Conservation (phyloP, 2,329 filamentous ascomycete species). For the Huntiella savannae region DNA sequence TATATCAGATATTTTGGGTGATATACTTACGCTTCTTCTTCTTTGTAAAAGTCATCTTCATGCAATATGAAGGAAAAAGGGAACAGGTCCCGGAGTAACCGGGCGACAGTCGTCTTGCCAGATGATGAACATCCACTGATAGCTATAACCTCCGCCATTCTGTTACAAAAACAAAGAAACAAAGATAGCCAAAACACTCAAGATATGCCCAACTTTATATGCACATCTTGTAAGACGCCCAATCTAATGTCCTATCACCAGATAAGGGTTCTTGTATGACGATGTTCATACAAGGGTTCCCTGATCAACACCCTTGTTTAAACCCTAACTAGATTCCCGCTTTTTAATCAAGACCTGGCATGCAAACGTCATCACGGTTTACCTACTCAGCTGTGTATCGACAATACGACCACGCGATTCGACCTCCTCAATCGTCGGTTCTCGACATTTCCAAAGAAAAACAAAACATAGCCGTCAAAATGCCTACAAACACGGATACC, state of each 20-base stretch:
- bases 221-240: not conserved
- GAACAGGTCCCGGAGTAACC: conserved; percentile 68
- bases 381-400: not conserved
- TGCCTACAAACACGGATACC: conserved; percentile 5
- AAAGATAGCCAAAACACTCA: not conserved
- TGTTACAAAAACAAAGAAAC: conserved; percentile 7
- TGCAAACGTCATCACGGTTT: too few species aligned
- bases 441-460: not conserved
- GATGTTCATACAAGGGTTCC: too few species aligned
- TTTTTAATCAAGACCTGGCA: too few species aligned
- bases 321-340: too few species aligned
- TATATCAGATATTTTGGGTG: not conserved
- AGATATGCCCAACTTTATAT: too few species aligned
- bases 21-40: conserved; percentile 45
- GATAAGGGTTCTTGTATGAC: too few species aligned
- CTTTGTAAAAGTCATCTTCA: conserved; percentile 86
- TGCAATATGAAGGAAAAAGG: conserved; percentile 67
- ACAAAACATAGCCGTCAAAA: not conserved
- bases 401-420: not conserved
- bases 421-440: not conserved
- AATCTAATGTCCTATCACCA: not conserved
- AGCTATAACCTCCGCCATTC: conserved; percentile 46
- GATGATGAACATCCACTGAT: conserved; percentile 82
- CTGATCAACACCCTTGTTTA: too few species aligned
- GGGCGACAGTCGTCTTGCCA: conserved; percentile 84